Base-by-base conservation (phyloP, 768 basidiomycete species). In the Termitomyces sp. region DNA sequence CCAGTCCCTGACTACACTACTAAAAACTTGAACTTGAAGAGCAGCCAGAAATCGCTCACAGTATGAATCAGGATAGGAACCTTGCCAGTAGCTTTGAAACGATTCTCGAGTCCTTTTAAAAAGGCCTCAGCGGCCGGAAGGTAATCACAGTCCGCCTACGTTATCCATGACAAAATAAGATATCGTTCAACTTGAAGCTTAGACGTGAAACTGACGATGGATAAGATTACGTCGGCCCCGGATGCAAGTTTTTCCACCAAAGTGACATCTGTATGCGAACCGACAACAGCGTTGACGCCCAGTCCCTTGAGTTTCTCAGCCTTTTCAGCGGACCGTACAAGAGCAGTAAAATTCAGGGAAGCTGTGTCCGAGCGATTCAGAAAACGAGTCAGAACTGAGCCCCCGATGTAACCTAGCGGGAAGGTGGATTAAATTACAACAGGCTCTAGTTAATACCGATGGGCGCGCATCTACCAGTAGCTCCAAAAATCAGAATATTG, bases 21-120 rank as follows among this genome's bases (percentile, higher is more conserved):
- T 12, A 5, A 16, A 37, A 36, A 29, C 29, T 18, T 41, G 18
- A 24, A 36, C 13, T 1, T 18, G 2, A 4, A 31, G 13, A 36
- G 5, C 16, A 26, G 3, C 4, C 16, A 20, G 43, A 47, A n/a
- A 29, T 24, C 3, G 68, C 84, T 62, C 62, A 85, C 87, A 0
- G 85, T 86, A 63, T 90, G 83, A 18, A 90, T 86, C 10, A 83
- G 72, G 56, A 76, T 73, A 5, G 84, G 76, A 2, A 67, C 64
- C 2, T 65, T 71, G 3, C 80, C 79, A 1, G 77, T 78, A 22
- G 60, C 64, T 34, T 74, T 70, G 49, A 76, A 68, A 22, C 74
- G 69, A 61, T 73, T 77, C 70, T 79, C 82, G 65, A 83, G 58
- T 1, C 87, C 86, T 13, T 66, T 72, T 56, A 88, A 66, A 10